phyloP scores from a whole-genome alignment of 148 eudicot genomes.

The Agrostemma githago region DNA sequence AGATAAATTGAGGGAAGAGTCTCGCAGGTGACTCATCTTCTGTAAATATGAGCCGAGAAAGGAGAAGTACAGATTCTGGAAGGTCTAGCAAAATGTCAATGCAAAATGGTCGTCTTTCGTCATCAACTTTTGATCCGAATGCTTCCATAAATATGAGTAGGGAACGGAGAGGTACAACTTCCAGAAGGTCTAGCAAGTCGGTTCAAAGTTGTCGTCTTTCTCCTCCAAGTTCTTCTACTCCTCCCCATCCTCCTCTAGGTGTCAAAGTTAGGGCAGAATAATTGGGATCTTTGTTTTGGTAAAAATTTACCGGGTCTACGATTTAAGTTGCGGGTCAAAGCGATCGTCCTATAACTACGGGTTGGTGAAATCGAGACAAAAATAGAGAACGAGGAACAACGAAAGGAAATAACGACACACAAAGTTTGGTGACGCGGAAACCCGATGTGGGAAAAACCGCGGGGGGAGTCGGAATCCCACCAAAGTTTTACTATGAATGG shows the following conservation, averaged over 20 bases:
- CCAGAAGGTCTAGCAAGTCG: slow-evolving; percentile 42
- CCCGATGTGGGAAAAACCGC: too few relatives aligned
- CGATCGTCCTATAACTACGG: too few relatives aligned
- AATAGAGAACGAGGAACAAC: too few relatives aligned
- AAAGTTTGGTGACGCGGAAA: too few relatives aligned
- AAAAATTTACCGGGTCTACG: too few relatives aligned
- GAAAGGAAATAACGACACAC: too few relatives aligned
- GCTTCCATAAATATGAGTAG: slow-evolving; percentile 25
- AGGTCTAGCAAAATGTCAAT: slow-evolving; percentile 40
- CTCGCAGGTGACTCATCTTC: slow-evolving; percentile 30
- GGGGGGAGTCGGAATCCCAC: too few relatives aligned
- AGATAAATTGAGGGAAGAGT: slow-evolving; percentile 42
- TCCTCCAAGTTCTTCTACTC: slow-evolving; percentile 32
- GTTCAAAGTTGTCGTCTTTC: slow-evolving; percentile 36
- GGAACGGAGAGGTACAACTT: slow-evolving; percentile 54
- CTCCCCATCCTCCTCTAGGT: slow-evolving; percentile 31
- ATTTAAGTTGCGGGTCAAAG: too few relatives aligned
- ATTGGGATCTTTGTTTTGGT: too few relatives aligned
- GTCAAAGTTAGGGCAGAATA: slow-evolving; percentile 52
- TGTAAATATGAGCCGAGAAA: slow-evolving; percentile 46
- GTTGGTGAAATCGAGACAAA: too few relatives aligned
- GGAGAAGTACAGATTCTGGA: slow-evolving; percentile 47
- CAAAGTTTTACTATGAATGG: too few relatives aligned
- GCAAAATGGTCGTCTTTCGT: slow-evolving; percentile 36
- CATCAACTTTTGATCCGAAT: slow-evolving; percentile 34